Base-by-base conservation (phyloP, 768 basidiomycete genomes). In the Agaricus blazei region DNA sequence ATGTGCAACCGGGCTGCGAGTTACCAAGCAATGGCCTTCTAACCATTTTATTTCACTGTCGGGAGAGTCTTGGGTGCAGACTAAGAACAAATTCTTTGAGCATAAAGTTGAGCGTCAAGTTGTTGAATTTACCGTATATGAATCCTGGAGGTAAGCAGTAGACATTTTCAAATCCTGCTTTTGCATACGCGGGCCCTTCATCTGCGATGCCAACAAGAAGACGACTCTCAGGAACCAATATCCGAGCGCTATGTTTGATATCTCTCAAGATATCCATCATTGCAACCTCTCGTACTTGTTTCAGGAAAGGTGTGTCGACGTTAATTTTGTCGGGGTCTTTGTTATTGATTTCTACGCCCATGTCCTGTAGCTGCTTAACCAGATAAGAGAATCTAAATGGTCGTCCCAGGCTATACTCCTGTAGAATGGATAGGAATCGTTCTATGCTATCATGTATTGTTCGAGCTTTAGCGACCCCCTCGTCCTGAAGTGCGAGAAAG, bases 201-300 rank as follows among this genome's bases (percentile, higher is more conserved):
- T 94, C 92, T 3, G 89, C 87, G 8, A 93, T 79, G 1, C 93
- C 92, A 9, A 92, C 87, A 1, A 94, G 75, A 27, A 84, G 74
- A 56, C 82, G 82, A 57, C 84, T 84, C 0, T 82, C 70, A 0
- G 84, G 84, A 9, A 94, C 77, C 3, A 77, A 81, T 27, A 94
- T 88, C 8, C 89, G 76, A 0, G 91, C 91, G 38, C 76, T 72
- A 60, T 89, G 82, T 61, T 93, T 93, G 62, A 93, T 81, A 41
- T 82, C 82, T 4, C 89, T 78, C 40, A 93, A 68, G 9, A 87
- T 79, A 58, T 83, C 80, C 45, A 78, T 80, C 68, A 82, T 80
- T 0, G 84, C 78, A 34, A 83, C 81, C 37, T 81, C 70, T n/a
- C 88, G 75, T 23, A 87, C 61, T 41, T 77, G 75, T 3, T 69